Evolutionary conservation across 768 basidiomycete species (phyloP).

Genomic region (Termitomyces bulborhizus): DNA sequence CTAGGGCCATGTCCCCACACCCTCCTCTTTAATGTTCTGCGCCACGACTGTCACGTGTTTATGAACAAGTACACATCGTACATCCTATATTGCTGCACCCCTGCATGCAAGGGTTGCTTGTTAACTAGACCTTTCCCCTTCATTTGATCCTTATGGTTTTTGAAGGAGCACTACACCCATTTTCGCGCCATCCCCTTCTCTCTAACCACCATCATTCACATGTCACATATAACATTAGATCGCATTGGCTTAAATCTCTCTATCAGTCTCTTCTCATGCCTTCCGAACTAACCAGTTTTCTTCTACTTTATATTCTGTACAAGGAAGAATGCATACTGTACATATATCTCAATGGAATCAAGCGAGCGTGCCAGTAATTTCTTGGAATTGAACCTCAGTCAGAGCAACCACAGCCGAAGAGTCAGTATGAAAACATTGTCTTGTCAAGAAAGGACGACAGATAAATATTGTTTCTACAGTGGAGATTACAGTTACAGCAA

Average conservation of each 20-base stretch:
- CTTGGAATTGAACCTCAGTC: no score
- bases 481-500: no score
- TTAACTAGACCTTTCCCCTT: constrained; percentile 1
- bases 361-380: no score
- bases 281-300: not conserved
- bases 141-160: not conserved
- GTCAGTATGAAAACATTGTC: no score
- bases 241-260: not conserved
- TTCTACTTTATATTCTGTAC: not conserved
- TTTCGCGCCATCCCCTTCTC: not conserved
- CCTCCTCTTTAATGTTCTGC: not conserved
- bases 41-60: constrained; percentile 2
- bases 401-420: no score
- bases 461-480: no score
- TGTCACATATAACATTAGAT: constrained; percentile 4
- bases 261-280: not conserved
- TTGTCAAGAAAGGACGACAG: no score
- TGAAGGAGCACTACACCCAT: not conserved
- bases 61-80: not conserved
- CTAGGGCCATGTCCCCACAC: constrained; percentile 2
- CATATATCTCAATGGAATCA: not conserved
- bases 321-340: constrained; percentile 2
- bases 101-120: constrained; percentile 1
- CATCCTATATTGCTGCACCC: constrained; percentile 1
- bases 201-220: not conserved